Conservation (phyloP, 2,329 filamentous ascomycete genomes). For the Leptographium flavum region DNA sequence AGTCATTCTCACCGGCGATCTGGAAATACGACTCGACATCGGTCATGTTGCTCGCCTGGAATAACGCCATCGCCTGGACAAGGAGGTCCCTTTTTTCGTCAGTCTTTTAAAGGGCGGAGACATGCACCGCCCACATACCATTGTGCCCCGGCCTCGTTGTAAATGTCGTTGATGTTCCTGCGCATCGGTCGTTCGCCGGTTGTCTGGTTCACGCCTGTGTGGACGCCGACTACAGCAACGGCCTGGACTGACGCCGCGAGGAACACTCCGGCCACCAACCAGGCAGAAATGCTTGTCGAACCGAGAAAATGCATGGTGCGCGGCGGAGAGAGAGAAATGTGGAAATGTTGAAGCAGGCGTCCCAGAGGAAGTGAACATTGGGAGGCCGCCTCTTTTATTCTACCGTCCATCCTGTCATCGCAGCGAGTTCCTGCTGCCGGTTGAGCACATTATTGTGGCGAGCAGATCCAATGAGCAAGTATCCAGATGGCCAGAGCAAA, state of each 20-base stretch:
- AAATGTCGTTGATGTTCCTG: conserved; percentile 32
- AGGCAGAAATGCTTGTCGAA: too few species aligned
- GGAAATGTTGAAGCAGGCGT: too few species aligned
- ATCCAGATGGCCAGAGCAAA: too few species aligned
- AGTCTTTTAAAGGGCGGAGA: not conserved
- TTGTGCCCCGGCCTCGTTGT: conserved; percentile 24
- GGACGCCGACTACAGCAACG: conserved; percentile 25
- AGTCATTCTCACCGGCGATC: conserved; percentile 25
- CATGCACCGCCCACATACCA: conserved; percentile 21
- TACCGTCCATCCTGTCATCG: too few species aligned
- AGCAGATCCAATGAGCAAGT: too few species aligned
- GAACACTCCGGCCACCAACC: not conserved
- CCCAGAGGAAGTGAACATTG: too few species aligned
- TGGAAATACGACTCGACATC: conserved; percentile 36
- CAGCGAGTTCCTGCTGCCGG: too few species aligned
- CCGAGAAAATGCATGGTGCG: too few species aligned
- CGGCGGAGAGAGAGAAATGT: too few species aligned
- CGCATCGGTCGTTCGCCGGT: conserved; percentile 29
- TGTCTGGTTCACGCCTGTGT: conserved; percentile 19
- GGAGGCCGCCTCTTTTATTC: too few species aligned
- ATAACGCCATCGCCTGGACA: conserved; percentile 27
- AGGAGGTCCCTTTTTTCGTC: conserved; percentile 30
- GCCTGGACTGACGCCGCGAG: conserved; percentile 3
- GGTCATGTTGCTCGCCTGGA: conserved; percentile 25
- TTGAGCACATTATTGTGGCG: too few species aligned